phyloP scores from a whole-genome alignment of 768 basidiomycete species.

The Leccinellum albellum region DNA sequence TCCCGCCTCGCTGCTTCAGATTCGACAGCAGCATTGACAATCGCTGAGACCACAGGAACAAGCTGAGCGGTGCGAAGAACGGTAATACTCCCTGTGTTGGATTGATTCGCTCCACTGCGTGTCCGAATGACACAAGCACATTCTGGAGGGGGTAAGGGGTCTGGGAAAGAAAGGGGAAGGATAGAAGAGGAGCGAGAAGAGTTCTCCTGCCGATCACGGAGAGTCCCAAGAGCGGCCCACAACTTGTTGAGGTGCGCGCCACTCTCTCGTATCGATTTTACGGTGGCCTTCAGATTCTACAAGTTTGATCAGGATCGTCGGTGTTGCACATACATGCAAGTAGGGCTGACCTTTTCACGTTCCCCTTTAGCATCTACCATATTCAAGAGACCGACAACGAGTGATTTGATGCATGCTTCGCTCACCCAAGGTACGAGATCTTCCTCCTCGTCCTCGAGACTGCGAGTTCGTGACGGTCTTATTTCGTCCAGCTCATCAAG shows the following conservation, averaged over 20 bases:
- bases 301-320: neutral
- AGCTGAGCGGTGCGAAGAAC: conserved; percentile 54
- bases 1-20: conserved; percentile 52
- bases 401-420: conserved; percentile 59
- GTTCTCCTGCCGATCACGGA: conserved; percentile 39
- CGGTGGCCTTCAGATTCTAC: conserved; percentile 31
- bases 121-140: conserved; percentile 40
- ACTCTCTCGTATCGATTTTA: conserved; percentile 49
- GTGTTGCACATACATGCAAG: neutral
- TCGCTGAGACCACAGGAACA: conserved; percentile 57
- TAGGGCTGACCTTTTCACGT: conserved; percentile 29
- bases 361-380: conserved; percentile 45
- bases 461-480: conserved; percentile 31
- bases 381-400: conserved; percentile 60
- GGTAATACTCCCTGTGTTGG: conserved; percentile 26
- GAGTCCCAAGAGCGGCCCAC: conserved; percentile 50
- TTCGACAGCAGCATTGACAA: conserved; percentile 51
- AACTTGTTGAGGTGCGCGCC: conserved; percentile 60
- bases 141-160: conserved; percentile 56
- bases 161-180: conserved; percentile 41
- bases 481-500: conserved; percentile 65
- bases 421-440: conserved; percentile 54
- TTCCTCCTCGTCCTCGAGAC: conserved; percentile 36
- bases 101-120: conserved; percentile 39
- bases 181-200: conserved; percentile 12